Evolutionary conservation across 208 protist genomes (phyloP).

Genomic region (Acanthamoeba lenticulata): DNA sequence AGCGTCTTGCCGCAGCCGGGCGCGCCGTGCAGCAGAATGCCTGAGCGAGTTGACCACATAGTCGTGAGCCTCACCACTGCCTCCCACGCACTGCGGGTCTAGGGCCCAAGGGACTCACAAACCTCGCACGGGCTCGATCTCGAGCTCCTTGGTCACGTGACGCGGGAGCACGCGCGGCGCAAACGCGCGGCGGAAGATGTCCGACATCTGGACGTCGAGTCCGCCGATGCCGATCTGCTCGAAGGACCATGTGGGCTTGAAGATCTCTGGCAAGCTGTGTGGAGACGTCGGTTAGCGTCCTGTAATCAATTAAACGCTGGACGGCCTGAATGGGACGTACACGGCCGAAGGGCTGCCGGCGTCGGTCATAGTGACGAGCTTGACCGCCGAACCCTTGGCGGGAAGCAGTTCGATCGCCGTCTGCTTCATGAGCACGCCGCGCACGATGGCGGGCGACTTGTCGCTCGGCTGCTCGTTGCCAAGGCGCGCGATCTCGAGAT

Average conservation of each 20-base stretch:
- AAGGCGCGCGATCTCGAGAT: background rate
- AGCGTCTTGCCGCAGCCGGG: slow-evolving; percentile 54
- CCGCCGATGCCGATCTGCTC: slow-evolving; percentile 94
- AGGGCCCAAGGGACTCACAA: too few relatives aligned
- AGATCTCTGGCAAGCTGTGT: slow-evolving; percentile 43
- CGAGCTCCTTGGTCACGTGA: slow-evolving; percentile 92
- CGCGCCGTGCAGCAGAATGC: slow-evolving; percentile 10
- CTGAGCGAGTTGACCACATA: slow-evolving; percentile 87
- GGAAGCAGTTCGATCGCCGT: slow-evolving; percentile 64
- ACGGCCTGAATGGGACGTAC: background rate
- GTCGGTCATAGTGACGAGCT: background rate
- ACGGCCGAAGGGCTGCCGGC: background rate
- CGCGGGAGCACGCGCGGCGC: slow-evolving; percentile 93
- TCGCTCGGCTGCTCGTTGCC: background rate
- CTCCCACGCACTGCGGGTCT: too few relatives aligned
- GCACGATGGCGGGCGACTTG: background rate
- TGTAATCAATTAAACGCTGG: background rate
- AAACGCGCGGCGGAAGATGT: slow-evolving; percentile 97
- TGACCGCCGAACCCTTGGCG: slow-evolving; percentile 36
- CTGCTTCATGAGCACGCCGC: slow-evolving; percentile 65
- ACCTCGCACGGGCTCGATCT: slow-evolving; percentile 87
- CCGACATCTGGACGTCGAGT: slow-evolving; percentile 91
- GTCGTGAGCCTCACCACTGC: too few relatives aligned
- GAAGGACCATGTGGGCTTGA: slow-evolving; percentile 90
- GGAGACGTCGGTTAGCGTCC: background rate